Conservation (phyloP, 2,329 filamentous ascomycete genomes). For the Bipolaris sorokiniana region DNA sequence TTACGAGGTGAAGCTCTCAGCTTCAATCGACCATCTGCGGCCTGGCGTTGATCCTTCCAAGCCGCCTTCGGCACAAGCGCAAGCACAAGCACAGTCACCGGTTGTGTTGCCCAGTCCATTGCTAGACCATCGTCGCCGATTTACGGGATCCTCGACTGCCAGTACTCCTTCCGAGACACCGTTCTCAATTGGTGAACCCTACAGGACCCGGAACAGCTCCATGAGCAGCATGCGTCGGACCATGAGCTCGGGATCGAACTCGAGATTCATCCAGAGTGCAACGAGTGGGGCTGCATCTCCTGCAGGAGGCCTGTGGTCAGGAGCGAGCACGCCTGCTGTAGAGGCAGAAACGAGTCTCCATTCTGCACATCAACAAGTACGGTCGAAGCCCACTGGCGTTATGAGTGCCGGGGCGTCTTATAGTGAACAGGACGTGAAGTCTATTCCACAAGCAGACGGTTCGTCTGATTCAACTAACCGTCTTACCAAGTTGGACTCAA, state of each 20-base stretch:
- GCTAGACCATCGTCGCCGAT: constrained; percentile 29
- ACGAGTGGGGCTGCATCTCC: constrained; percentile 31
- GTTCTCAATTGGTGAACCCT: constrained; percentile 38
- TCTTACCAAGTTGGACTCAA: constrained; percentile 25
- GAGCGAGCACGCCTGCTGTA: constrained; percentile 25
- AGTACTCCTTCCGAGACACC: constrained; percentile 41
- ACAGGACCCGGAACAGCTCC: constrained; percentile 44
- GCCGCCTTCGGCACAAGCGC: constrained; percentile 16
- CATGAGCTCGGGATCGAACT: constrained; percentile 40
- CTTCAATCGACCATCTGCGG: constrained; percentile 75
- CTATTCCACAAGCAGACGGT: constrained; percentile 13
- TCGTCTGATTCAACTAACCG: constrained; percentile 13
- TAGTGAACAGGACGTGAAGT: constrained; percentile 3
- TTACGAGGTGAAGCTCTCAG: constrained; percentile 77
- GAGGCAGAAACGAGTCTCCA: constrained; percentile 45
- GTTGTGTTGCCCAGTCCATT: constrained; percentile 37
- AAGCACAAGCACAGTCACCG: constrained; percentile 39
- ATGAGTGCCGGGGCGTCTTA: constrained; percentile 11
- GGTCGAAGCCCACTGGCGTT: constrained; percentile 19
- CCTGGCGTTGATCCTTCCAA: constrained; percentile 54
- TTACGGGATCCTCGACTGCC: constrained; percentile 27
- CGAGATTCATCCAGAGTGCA: constrained; percentile 27
- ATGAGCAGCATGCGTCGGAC: constrained; percentile 51
- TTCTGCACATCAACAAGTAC: constrained; percentile 34
- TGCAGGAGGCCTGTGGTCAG: constrained; percentile 51